Conservation (phyloP, 352 stramenopile genomes). For the Phytopythium litorale region DNA sequence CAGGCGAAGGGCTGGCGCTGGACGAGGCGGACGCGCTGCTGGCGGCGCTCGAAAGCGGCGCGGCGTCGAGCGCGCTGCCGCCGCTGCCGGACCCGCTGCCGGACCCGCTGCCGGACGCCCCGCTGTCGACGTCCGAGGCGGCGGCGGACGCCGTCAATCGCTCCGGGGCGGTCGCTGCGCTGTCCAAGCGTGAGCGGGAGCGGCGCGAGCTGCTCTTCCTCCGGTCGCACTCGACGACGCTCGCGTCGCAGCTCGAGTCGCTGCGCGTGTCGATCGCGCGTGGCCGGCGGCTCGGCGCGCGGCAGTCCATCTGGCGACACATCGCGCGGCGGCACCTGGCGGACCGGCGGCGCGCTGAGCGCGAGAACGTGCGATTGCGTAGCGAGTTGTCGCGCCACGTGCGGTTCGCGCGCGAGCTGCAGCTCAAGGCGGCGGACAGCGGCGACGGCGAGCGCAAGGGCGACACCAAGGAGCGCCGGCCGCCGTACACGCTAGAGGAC, state of each 20-base stretch:
- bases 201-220: constrained; percentile 25
- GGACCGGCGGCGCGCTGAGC: constrained; percentile 16
- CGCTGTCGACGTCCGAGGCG: too few relatives aligned
- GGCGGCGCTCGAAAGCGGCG: constrained; percentile 1
- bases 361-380: constrained; percentile 18
- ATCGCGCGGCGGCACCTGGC: constrained; percentile 19
- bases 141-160: not conserved
- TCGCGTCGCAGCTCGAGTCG: constrained; percentile 14
- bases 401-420: constrained; percentile 1
- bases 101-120: not conserved
- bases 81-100: constrained; percentile 6
- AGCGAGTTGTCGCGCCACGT: constrained; percentile 12
- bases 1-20: not conserved
- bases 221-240: constrained; percentile 17
- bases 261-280: not conserved
- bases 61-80: not conserved
- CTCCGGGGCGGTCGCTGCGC: not conserved
- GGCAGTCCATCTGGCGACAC: constrained; percentile 19
- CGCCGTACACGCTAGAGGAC: constrained; percentile 15
- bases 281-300: constrained; percentile 1
- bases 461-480: not conserved
- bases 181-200: constrained; percentile 21
- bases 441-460: not conserved
- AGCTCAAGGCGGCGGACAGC: not conserved
- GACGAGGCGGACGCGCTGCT: constrained; percentile 10